Evolutionary conservation across 2,329 filamentous ascomycete species (phyloP).

Genomic region (Aspergillus aculeatinus): DNA sequence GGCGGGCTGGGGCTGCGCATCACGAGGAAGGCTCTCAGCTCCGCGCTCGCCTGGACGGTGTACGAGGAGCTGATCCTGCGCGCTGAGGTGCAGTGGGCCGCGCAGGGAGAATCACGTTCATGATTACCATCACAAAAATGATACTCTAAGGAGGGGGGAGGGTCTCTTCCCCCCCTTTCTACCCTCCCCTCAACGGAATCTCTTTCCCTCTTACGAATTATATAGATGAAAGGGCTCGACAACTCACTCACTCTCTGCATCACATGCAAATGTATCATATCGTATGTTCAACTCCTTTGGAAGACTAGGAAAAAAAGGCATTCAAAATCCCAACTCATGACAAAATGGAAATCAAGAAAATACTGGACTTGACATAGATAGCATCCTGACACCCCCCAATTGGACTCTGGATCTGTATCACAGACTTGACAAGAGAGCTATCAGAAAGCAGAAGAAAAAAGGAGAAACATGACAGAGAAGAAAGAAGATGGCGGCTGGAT

Average conservation of each 20-base stretch:
- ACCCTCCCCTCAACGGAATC: too few relatives aligned
- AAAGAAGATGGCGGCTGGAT: neutral
- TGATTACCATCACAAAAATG: neutral
- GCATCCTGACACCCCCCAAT: too few relatives aligned
- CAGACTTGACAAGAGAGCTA: too few relatives aligned
- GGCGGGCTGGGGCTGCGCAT: slow-evolving; percentile 84
- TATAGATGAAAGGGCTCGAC: neutral
- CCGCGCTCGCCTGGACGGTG: slow-evolving; percentile 93
- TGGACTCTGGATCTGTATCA: too few relatives aligned
- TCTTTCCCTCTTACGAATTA: neutral
- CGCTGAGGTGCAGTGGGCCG: slow-evolving; percentile 54
- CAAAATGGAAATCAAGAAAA: slow-evolving; percentile 3
- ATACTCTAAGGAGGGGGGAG: too few relatives aligned
- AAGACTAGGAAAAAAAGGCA: neutral
- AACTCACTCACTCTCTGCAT: neutral
- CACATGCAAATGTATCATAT: slow-evolving; percentile 20
- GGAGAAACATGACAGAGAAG: too few relatives aligned
- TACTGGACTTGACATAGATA: too few relatives aligned
- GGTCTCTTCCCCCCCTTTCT: too few relatives aligned
- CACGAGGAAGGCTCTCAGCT: slow-evolving; percentile 86
- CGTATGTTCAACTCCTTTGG: slow-evolving; percentile 11
- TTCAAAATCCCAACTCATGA: slow-evolving; percentile 23
- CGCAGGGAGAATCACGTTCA: slow-evolving; percentile 21
- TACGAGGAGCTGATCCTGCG: slow-evolving; percentile 90
- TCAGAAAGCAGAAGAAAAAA: too few relatives aligned